Base-by-base conservation (phyloP, 257 asterid genomes). In the Solanum neorickii region DNA sequence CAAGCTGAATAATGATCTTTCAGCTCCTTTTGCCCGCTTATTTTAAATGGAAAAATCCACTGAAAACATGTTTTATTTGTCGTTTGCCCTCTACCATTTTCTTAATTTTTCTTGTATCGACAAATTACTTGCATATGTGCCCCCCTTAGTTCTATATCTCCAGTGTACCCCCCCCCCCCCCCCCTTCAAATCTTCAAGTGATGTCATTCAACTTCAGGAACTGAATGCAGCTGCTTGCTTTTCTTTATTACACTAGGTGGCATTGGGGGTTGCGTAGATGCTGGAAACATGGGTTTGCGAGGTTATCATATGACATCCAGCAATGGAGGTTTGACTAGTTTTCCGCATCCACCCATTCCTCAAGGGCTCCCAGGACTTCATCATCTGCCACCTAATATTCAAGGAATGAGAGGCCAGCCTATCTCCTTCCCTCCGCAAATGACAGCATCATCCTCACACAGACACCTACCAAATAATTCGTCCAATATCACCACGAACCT, bases 351-450 rank as follows among this genome's bases (percentile, higher is more conserved):
- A 88, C 88, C 91, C 13, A 37, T 92, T 86, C 92, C 94, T 66
- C 98, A 91, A 86, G 91, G 93, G n/a, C 95, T 89, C 87, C 93
- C 92, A 29, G 84, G 74, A 86, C 87, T 89, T 87, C 94, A 90
- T 89, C 93, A 89, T 87, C 93, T 87, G 39, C 88, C 90, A 56
- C 95, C 93, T 25, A 90, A 93, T 42, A 56, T 91, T 86, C 98
- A 90, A 89, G 94, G 92, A 23, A 76, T 89, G 84, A 90, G 95
- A 90, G 94, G 94, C 84, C 93, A 87, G 85, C 92, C 85, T 56
- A 87, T 89, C 89, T 89, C 88, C 89, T 90, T 91, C 87, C 91
- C 93, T 88, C 87, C 96, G 11, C 98, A 92, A 87, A 85, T 88
- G 87, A 87, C 92, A 41, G 85, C 94, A n/a, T 88, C 96, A n/a